Evolutionary conservation across 1,284 basidiomycete genomes (phyloP).

Genomic region (Ganoderma sp.): DNA sequence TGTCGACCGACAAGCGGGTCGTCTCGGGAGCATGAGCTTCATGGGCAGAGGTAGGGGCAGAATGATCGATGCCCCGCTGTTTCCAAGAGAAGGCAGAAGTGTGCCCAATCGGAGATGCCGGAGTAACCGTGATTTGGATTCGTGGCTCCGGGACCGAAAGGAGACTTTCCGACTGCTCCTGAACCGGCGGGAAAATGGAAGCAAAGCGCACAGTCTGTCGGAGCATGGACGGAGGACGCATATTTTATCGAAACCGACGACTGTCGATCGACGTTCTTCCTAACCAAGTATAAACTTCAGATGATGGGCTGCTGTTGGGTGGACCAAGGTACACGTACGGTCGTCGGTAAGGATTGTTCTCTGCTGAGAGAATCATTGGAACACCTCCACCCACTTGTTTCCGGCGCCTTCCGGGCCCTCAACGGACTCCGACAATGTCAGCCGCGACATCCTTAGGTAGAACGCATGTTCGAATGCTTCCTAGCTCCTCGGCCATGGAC

Average conservation of each 20-base stretch:
- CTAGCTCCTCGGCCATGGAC: constrained; percentile 56
- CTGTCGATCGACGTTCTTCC: constrained; percentile 42
- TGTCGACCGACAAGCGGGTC: constrained; percentile 36
- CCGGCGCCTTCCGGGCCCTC: constrained; percentile 89
- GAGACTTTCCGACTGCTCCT: constrained; percentile 26
- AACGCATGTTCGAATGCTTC: constrained; percentile 82
- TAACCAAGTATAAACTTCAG: constrained; percentile 18
- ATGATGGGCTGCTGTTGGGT: neutral
- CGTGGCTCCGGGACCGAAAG: constrained; percentile 12
- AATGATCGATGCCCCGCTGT: constrained; percentile 20
- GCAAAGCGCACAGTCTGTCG: constrained; percentile 28
- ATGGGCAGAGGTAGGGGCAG: constrained; percentile 13
- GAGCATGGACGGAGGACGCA: constrained; percentile 32
- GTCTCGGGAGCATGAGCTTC: constrained; percentile 25
- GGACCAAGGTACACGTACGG: constrained; percentile 39
- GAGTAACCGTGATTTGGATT: constrained; percentile 52
- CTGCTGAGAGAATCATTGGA: constrained; percentile 80
- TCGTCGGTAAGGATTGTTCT: constrained; percentile 50
- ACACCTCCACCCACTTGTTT: constrained; percentile 84
- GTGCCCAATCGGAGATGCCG: constrained; percentile 48
- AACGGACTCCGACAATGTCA: constrained; percentile 82
- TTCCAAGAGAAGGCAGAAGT: constrained; percentile 27
- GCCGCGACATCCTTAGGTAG: constrained; percentile 88
- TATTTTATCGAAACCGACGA: constrained; percentile 36
- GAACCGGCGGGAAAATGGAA: constrained; percentile 21